These are phyloP conservation scores for Amanita jacksonii DNA, from an alignment of 768 basidiomycete species.

Conservation along the genomic window DNA sequence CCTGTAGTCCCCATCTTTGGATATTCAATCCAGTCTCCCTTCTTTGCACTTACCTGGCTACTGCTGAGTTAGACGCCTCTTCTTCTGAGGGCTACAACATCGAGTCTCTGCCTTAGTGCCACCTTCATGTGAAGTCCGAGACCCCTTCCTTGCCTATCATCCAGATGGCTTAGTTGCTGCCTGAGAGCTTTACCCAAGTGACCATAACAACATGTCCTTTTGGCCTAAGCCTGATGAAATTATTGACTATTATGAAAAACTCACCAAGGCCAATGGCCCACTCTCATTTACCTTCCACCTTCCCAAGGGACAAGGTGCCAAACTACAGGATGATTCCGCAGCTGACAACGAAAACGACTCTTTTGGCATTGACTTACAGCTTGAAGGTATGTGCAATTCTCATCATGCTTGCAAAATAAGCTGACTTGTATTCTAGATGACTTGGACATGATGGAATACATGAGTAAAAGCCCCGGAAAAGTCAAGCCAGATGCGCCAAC, in stretches of 20 bases:
- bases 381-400: not conserved
- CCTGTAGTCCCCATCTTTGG: too few relatives aligned
- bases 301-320: not conserved
- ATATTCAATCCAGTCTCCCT: too few relatives aligned
- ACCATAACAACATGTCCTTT: slow-evolving; percentile 3
- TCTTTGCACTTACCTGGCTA: too few relatives aligned
- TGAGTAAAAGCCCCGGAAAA: too few relatives aligned
- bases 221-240: not conserved
- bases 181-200: too few relatives aligned
- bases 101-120: too few relatives aligned
- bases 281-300: not conserved
- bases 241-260: not conserved
- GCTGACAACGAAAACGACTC: not conserved
- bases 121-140: too few relatives aligned
- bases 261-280: not conserved
- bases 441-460: not conserved
- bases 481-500: too few relatives aligned
- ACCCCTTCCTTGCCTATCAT: too few relatives aligned
- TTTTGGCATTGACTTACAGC: slow-evolving; percentile 2
- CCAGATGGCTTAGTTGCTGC: too few relatives aligned
- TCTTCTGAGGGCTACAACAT: too few relatives aligned
- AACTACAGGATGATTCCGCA: slow-evolving; percentile 4
- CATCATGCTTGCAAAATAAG: not conserved
- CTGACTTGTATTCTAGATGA: not conserved
- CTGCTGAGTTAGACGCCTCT: too few relatives aligned